phyloP scores from a whole-genome alignment of 2,329 filamentous ascomycete genomes.

The Diplodia corticola region DNA sequence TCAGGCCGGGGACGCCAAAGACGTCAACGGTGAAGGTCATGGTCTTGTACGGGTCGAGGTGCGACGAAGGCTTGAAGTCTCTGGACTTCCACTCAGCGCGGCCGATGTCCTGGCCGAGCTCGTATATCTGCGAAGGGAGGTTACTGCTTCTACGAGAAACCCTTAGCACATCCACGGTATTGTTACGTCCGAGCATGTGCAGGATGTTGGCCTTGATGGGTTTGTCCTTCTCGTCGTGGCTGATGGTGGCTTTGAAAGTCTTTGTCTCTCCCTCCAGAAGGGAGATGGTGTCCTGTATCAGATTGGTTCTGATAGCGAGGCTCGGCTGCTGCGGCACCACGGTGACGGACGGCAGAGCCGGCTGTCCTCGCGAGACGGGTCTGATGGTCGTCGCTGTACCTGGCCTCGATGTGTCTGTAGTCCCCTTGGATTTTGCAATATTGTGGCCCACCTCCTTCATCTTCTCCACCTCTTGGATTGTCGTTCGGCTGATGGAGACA shows the following conservation, averaged over 20 bases:
- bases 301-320: slow-evolving; percentile 70
- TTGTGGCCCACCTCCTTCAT: slow-evolving; percentile 15
- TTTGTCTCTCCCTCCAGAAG: slow-evolving; percentile 85
- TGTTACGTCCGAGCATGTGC: slow-evolving; percentile 86
- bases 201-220: slow-evolving; percentile 77
- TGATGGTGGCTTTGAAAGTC: slow-evolving; percentile 73
- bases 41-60: slow-evolving; percentile 54
- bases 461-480: slow-evolving; percentile 9
- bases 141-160: slow-evolving; percentile 74
- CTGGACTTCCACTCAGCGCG: slow-evolving; percentile 50
- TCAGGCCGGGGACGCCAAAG: slow-evolving; percentile 8
- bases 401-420: neutral
- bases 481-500: slow-evolving; percentile 7
- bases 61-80: slow-evolving; percentile 33
- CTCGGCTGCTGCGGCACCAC: slow-evolving; percentile 80
- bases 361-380: slow-evolving; percentile 18
- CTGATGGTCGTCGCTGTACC: slow-evolving; percentile 10
- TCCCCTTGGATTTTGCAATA: slow-evolving; percentile 1
- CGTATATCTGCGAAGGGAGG: slow-evolving; percentile 77
- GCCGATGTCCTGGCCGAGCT: slow-evolving; percentile 77
- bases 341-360: slow-evolving; percentile 57
- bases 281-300: slow-evolving; percentile 86
- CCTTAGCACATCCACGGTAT: slow-evolving; percentile 75
- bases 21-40: slow-evolving; percentile 26
- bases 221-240: slow-evolving; percentile 64